Base-by-base conservation (phyloP, 768 basidiomycete genomes). In the Pulveroboletus sp. region DNA sequence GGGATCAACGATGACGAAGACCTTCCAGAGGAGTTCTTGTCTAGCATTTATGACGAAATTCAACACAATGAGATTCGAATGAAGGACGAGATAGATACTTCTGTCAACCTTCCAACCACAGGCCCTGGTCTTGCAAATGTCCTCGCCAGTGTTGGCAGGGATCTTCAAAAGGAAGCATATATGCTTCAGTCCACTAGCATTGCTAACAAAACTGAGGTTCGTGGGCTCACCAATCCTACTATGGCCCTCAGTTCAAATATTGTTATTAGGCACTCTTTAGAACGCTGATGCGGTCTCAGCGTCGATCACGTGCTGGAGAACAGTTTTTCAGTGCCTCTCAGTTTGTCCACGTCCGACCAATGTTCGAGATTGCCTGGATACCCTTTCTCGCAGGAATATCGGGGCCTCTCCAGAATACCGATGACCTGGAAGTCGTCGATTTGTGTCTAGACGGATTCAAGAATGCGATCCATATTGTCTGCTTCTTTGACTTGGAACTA, bases 311-410 rank as follows among this genome's bases (percentile, higher is more conserved):
- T 66, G 69, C 73, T 6, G 80, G 76, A 22, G 92, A 96, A 54
- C 90, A 95, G 54, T 99, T 93, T 72, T 96, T 94, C 72, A 92
- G 90, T 54, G 96, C 96, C 1, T 96, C 92, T 0, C 90, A 97
- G 62, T 91, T 93, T 54, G 82, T 97, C 49, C 96, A 99, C 65
- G 95, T 98, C 53, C 81, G 85, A 31, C 95, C 96, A 17, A 99
- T 99, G 96, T 96, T 99, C 60, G 95, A 98, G 69, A 94, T 97
- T 7, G 94, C 93, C 19, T 99, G 96, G 96, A 98, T 98, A 72
- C 85, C 96, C 1, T 94, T 97, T 70, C 78, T 99, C 20, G 95
- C 96, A 13, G 94, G 93, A 11, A 75, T 98, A 24, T 98, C 96
- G 9, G 91, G 84, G 0, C 95, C 93, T 14, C 75, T 98, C 37